These are phyloP conservation scores for Carex littledalei DNA, from an alignment of 176 grass and related monocot species.

Conservation along the genomic window DNA sequence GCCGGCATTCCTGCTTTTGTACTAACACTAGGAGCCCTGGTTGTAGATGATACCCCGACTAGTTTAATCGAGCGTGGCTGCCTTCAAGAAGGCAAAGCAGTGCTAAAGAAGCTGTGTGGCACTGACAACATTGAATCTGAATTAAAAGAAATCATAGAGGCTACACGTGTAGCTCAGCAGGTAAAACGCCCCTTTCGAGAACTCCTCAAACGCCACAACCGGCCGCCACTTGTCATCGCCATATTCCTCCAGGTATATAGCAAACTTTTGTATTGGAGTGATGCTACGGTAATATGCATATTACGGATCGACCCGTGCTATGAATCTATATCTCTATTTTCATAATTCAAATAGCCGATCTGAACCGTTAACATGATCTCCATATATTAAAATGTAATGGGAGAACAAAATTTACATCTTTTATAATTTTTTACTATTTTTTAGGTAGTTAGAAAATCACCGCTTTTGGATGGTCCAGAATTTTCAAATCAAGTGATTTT, in stretches of 20 bases:
- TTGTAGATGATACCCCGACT: conserved; percentile 77
- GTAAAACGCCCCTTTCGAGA: conserved; percentile 89
- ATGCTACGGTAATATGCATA: too few relatives aligned
- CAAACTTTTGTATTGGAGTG: background rate
- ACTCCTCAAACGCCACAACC: conserved; percentile 64
- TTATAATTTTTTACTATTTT: too few relatives aligned
- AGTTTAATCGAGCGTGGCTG: conserved; percentile 76
- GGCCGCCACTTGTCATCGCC: conserved; percentile 71
- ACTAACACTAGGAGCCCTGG: conserved; percentile 59
- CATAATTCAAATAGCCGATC: too few relatives aligned
- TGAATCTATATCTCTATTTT: too few relatives aligned
- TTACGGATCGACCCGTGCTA: too few relatives aligned
- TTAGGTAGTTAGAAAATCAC: too few relatives aligned
- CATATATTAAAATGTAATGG: too few relatives aligned
- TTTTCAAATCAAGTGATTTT: too few relatives aligned
- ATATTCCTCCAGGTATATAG: conserved; percentile 56
- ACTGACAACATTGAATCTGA: conserved; percentile 75
- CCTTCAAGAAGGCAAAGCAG: conserved; percentile 67
- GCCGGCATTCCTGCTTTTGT: conserved; percentile 65
- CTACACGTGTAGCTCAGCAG: conserved; percentile 54
- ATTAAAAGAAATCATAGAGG: conserved; percentile 83
- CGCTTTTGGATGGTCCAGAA: too few relatives aligned
- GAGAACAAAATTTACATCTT: too few relatives aligned
- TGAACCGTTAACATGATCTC: too few relatives aligned
- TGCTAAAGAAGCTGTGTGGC: conserved; percentile 61